Conservation (phyloP, 2,329 filamentous ascomycete genomes). For the Phialocephala sp. region DNA sequence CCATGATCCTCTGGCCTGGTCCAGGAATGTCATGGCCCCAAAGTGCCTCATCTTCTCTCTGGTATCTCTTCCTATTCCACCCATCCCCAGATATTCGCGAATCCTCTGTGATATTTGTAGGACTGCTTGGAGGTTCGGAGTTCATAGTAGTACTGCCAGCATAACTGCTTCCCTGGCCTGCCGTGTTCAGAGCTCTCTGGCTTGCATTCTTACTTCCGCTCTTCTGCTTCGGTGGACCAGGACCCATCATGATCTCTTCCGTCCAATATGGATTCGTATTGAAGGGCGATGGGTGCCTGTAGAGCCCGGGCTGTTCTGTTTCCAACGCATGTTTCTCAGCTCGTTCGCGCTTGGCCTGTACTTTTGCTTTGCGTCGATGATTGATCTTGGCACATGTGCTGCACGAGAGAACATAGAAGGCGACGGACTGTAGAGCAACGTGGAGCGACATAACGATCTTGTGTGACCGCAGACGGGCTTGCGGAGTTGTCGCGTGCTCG, state of each 20-base stretch:
- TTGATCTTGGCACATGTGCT: conserved; percentile 77
- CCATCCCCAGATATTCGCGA: conserved; percentile 55
- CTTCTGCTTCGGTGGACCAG: conserved; percentile 70
- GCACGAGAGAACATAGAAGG: conserved; percentile 80
- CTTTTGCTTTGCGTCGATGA: conserved; percentile 72
- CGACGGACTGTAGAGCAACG: conserved; percentile 72
- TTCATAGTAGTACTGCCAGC: conserved; percentile 44
- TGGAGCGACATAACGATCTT: conserved; percentile 54
- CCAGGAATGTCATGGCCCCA: conserved; percentile 69
- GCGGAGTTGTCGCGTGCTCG: conserved; percentile 22
- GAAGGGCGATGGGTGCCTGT: conserved; percentile 81
- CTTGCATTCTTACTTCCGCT: conserved; percentile 60
- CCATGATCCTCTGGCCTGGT: conserved; percentile 57
- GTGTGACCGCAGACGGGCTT: neutral
- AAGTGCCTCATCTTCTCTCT: conserved; percentile 85
- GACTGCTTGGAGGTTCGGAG: conserved; percentile 48
- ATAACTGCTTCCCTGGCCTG: conserved; percentile 60
- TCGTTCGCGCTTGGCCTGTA: conserved; percentile 71
- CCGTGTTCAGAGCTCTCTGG: conserved; percentile 63
- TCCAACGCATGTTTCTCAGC: conserved; percentile 68
- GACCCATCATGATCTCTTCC: conserved; percentile 84
- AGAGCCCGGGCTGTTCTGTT: conserved; percentile 72
- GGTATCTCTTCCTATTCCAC: conserved; percentile 81
- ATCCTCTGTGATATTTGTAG: conserved; percentile 54
- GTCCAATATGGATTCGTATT: conserved; percentile 89